Evolutionary conservation across 176 grass and related monocot genomes (phyloP).

Genomic region (Pontederia crassipes): DNA sequence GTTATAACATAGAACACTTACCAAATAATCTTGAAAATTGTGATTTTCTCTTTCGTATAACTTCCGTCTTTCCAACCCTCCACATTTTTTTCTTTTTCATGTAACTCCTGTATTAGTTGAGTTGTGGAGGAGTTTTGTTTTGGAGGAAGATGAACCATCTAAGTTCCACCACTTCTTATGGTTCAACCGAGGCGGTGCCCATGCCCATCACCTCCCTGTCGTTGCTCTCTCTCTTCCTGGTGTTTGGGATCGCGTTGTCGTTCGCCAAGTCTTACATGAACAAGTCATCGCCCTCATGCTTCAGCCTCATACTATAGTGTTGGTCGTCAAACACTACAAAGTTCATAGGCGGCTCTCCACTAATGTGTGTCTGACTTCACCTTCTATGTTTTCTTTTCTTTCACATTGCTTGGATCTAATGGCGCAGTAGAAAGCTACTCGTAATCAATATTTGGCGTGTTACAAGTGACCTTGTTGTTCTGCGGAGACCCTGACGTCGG

Average conservation of each 20-base stretch:
- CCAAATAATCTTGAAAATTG: no score
- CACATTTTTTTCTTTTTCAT: no score
- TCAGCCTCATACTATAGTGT: slow-evolving; percentile 11
- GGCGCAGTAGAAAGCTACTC: no score
- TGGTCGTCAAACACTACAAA: slow-evolving; percentile 13
- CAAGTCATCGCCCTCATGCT: slow-evolving; percentile 19
- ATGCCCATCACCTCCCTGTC: slow-evolving; percentile 15
- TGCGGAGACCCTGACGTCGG: slow-evolving; percentile 87
- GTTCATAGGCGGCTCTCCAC: slow-evolving; percentile 7
- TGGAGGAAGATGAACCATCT: no score
- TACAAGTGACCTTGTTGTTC: slow-evolving; percentile 50
- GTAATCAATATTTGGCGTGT: not conserved
- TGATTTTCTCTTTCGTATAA: no score
- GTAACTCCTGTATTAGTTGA: no score
- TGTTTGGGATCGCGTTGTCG: slow-evolving; percentile 10
- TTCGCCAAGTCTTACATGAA: slow-evolving; percentile 16
- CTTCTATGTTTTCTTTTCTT: no score
- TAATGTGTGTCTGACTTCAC: not conserved
- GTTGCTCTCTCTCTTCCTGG: slow-evolving; percentile 12
- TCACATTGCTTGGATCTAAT: no score
- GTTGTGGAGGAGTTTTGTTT: no score
- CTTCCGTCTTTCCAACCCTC: no score
- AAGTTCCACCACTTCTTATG: no score
- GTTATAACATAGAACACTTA: no score
- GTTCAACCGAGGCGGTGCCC: slow-evolving; percentile 11